These are phyloP conservation scores for Leccinum olivaceopallidum DNA, from an alignment of 768 basidiomycete genomes.

Conservation along the genomic window DNA sequence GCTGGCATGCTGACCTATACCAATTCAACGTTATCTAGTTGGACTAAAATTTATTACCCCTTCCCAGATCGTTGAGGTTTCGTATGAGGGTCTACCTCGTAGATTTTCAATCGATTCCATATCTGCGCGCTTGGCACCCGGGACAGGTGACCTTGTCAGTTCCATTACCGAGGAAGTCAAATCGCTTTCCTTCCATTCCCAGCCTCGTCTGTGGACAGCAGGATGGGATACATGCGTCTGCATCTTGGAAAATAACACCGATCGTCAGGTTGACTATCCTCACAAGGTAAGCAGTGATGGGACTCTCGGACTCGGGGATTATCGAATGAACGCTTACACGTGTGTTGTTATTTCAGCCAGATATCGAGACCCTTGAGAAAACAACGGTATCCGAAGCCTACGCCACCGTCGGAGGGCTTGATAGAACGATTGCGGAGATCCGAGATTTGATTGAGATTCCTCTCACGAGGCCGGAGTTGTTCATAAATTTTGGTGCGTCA, in stretches of 20 bases:
- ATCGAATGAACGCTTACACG: slow-evolving; percentile 16
- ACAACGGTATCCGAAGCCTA: slow-evolving; percentile 59
- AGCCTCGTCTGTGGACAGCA: slow-evolving; percentile 54
- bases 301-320: slow-evolving; percentile 6
- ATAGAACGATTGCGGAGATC: slow-evolving; percentile 85
- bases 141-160: slow-evolving; percentile 20
- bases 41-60: slow-evolving; percentile 68
- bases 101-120: slow-evolving; percentile 57
- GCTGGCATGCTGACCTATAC: slow-evolving; percentile 7
- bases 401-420: slow-evolving; percentile 81
- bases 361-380: slow-evolving; percentile 49
- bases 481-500: slow-evolving; percentile 66
- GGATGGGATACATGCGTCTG: slow-evolving; percentile 68
- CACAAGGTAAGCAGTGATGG: slow-evolving; percentile 35
- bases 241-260: slow-evolving; percentile 35
- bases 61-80: slow-evolving; percentile 59
- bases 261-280: slow-evolving; percentile 27
- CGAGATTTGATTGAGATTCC: slow-evolving; percentile 86
- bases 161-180: slow-evolving; percentile 44
- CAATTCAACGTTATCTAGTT: slow-evolving; percentile 43
- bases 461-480: slow-evolving; percentile 78
- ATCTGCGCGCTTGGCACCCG: slow-evolving; percentile 28
- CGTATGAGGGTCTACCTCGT: slow-evolving; percentile 60
- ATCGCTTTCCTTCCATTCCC: slow-evolving; percentile 44
- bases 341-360: slow-evolving; percentile 35